Evolutionary conservation across 306 rosid genomes (phyloP).

Genomic region (Echinosophora koreensis): DNA sequence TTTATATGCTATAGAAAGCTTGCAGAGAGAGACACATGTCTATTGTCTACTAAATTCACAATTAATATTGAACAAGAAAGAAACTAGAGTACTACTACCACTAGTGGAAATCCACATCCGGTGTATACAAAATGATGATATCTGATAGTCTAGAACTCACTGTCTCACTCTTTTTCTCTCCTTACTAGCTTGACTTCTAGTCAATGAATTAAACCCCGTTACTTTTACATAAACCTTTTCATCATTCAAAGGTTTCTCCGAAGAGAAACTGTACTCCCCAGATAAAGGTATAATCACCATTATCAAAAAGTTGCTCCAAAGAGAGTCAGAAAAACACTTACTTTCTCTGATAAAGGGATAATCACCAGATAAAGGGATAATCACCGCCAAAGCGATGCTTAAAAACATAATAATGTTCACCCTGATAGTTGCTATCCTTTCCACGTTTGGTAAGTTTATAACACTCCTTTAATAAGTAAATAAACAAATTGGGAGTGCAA

Average conservation of each 20-base stretch:
- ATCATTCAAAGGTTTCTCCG: slow-evolving; percentile 45
- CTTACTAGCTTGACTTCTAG: slow-evolving; percentile 44
- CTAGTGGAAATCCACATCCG: slow-evolving; percentile 27
- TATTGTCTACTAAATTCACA: not conserved
- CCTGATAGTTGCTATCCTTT: not conserved
- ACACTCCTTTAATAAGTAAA: slow-evolving; percentile 35
- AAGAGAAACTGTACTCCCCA: slow-evolving; percentile 19
- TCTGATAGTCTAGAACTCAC: slow-evolving; percentile 59
- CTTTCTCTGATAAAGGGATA: no score
- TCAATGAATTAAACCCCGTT: slow-evolving; percentile 41
- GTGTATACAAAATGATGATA: slow-evolving; percentile 51
- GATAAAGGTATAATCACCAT: not conserved
- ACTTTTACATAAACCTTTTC: slow-evolving; percentile 45
- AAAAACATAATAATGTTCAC: slow-evolving; percentile 5
- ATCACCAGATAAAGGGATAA: no score
- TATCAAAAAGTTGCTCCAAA: not conserved
- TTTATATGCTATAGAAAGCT: not conserved
- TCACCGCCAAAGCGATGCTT: slow-evolving; percentile 31
- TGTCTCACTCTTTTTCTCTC: slow-evolving; percentile 56
- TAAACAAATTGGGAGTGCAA: not conserved
- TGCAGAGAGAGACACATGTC: not conserved
- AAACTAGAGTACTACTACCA: slow-evolving; percentile 11
- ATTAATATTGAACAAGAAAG: slow-evolving; percentile 10
- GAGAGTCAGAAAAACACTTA: not conserved
- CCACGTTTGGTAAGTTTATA: slow-evolving; percentile 10